A percentile compares a stretch with the other conserved stretches of the same genome.
phyloP scores from a whole-genome alignment of 208 protist species.

The Endotrypanum monterogeii region DNA sequence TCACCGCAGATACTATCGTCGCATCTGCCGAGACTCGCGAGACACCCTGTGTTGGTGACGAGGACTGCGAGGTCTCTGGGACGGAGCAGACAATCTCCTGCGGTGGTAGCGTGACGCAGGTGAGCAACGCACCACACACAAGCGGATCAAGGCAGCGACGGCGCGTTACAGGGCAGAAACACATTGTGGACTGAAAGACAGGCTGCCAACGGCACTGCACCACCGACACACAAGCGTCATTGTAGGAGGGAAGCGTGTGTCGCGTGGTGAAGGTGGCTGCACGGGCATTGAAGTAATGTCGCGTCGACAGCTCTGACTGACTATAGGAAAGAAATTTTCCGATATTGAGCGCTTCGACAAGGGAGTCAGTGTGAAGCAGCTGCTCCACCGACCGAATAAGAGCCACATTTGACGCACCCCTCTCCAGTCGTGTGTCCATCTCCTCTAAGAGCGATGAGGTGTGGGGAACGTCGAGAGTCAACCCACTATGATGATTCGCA shows the following conservation, averaged over 20 bases:
- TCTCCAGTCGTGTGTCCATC: conserved; percentile 15
- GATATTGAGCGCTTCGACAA: conserved; percentile 8
- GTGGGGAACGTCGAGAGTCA: conserved; percentile 65
- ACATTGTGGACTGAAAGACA: conserved; percentile 71
- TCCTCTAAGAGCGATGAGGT: conserved; percentile 44
- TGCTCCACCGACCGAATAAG: conserved; percentile 15
- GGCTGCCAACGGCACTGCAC: conserved; percentile 48
- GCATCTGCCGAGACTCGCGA: background rate
- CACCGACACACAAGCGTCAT: conserved; percentile 18
- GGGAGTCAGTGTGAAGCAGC: conserved; percentile 3
- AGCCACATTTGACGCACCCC: conserved; percentile 20
- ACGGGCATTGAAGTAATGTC: conserved; percentile 26
- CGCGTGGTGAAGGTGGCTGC: conserved; percentile 22
- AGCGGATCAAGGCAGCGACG: conserved; percentile 74
- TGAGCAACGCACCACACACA: conserved; percentile 43
- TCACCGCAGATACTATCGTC: background rate
- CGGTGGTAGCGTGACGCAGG: conserved; percentile 7
- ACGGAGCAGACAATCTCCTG: conserved; percentile 10
- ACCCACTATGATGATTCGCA: conserved; percentile 21
- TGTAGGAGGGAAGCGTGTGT: background rate
- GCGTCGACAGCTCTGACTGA: conserved; percentile 19
- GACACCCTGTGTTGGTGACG: background rate
- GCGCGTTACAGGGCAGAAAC: conserved; percentile 79
- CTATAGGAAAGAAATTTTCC: conserved; percentile 5
- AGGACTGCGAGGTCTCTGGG: background rate